Conservation (phyloP, 225 moss, liverwort and hornwort species). For the Straminergon stramineum region DNA sequence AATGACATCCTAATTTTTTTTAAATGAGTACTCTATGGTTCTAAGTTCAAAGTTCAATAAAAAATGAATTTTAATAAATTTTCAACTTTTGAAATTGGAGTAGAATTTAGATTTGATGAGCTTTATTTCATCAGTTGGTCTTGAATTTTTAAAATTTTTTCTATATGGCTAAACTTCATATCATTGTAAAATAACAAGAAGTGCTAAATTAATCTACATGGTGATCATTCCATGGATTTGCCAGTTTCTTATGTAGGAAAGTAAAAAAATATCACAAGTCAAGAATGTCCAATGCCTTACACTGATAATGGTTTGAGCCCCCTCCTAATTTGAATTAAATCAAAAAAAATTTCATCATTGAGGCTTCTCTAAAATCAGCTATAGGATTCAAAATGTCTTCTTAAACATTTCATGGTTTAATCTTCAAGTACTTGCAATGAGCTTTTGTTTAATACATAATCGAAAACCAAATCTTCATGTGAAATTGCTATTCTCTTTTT, state of each 20-base stretch:
- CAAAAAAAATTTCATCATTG: rapidly evolving
- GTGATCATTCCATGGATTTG: not conserved
- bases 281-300: not conserved
- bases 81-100: not conserved
- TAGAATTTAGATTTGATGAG: not conserved
- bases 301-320: not conserved
- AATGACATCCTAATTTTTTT: no score
- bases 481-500: rapidly evolving
- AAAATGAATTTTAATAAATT: not conserved
- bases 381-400: rapidly evolving
- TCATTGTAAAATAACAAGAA: not conserved
- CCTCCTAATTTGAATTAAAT: not conserved
- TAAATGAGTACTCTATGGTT: rapidly evolving
- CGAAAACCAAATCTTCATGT: not conserved
- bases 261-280: not conserved
- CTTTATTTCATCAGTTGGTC: no score
- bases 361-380: not conserved
- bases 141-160: not conserved
- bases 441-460: not conserved
- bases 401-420: not conserved
- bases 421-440: not conserved
- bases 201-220: rapidly evolving
- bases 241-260: not conserved
- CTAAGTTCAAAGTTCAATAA: not conserved
- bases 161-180: not conserved